These are phyloP conservation scores for Fraxinus dipetala DNA, from an alignment of 305 asterid genomes.

Conservation along the genomic window DNA sequence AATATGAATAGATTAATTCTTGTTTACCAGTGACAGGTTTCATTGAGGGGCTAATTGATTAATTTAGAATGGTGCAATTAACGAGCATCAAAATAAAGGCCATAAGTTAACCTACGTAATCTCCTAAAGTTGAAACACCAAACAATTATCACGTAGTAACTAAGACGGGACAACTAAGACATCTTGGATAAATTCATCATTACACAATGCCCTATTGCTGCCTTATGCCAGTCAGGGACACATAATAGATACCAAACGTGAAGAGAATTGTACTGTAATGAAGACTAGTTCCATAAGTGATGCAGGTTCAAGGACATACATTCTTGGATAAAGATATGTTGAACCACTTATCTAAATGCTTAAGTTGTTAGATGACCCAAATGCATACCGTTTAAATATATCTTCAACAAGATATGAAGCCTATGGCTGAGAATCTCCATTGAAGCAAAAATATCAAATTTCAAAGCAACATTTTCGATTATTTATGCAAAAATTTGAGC, in stretches of 20 bases:
- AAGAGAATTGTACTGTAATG: neutral
- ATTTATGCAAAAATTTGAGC: neutral
- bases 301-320: neutral
- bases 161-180: neutral
- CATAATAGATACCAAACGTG: neutral
- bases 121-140: neutral
- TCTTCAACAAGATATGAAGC: neutral
- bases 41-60: neutral
- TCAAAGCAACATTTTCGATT: neutral
- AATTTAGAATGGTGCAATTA: neutral
- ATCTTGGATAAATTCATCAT: neutral
- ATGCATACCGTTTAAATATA: neutral
- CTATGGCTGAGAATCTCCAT: neutral
- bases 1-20: conserved; percentile 13
- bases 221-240: neutral
- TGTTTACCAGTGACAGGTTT: neutral
- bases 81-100: neutral
- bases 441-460: neutral
- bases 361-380: neutral
- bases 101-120: neutral
- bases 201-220: neutral
- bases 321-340: neutral
- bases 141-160: neutral
- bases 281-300: neutral
- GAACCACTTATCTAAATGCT: neutral